Conservation (phyloP, 148 eudicot genomes). For the Nepenthes gracilis region DNA sequence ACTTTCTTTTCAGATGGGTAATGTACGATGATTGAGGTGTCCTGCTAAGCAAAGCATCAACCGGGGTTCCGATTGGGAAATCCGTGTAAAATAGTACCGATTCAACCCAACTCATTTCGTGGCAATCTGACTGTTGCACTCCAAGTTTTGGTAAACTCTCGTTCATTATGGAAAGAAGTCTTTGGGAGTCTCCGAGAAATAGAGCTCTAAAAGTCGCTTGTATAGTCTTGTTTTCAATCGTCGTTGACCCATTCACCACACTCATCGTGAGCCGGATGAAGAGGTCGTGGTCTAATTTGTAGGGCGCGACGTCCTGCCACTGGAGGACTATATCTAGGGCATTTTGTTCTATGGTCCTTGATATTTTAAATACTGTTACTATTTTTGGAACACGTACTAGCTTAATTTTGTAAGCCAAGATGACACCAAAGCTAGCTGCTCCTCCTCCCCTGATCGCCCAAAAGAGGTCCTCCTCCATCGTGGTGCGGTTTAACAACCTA, state of each 20-base stretch:
- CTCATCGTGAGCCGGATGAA: slow-evolving; percentile 5
- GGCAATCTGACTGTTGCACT: slow-evolving; percentile 2
- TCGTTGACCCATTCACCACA: slow-evolving; percentile 2
- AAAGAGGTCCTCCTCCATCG: slow-evolving; percentile 14
- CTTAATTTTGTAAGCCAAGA: slow-evolving; percentile 18
- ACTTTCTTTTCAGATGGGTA: slow-evolving; percentile 4
- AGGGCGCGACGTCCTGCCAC: slow-evolving; percentile 9
- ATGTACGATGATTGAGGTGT: slow-evolving; percentile 3
- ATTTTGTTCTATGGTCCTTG: slow-evolving; percentile 6
- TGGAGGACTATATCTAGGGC: slow-evolving; percentile 6
- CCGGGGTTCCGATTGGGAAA: slow-evolving; percentile 4
- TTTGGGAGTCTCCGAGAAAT: slow-evolving; percentile 1
- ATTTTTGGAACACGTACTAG: slow-evolving; percentile 23
- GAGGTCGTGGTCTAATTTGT: slow-evolving; percentile 2
- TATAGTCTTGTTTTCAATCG: not conserved
- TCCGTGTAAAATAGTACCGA: slow-evolving; percentile 11
- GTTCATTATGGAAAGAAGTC: slow-evolving; percentile 2
- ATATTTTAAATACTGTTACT: slow-evolving; percentile 5
- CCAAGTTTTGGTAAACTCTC: not conserved
- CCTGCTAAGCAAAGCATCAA: slow-evolving; percentile 2
- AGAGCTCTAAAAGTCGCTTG: slow-evolving; percentile 4
- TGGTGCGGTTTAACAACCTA: slow-evolving; percentile 6
- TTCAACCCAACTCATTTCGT: slow-evolving; percentile 9
- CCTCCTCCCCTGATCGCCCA: no score
- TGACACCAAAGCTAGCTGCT: slow-evolving; percentile 22